A percentile compares a stretch with the other conserved stretches of the same genome.
Conservation (phyloP, 1,284 basidiomycete species). For the Austroboletus niveus region DNA sequence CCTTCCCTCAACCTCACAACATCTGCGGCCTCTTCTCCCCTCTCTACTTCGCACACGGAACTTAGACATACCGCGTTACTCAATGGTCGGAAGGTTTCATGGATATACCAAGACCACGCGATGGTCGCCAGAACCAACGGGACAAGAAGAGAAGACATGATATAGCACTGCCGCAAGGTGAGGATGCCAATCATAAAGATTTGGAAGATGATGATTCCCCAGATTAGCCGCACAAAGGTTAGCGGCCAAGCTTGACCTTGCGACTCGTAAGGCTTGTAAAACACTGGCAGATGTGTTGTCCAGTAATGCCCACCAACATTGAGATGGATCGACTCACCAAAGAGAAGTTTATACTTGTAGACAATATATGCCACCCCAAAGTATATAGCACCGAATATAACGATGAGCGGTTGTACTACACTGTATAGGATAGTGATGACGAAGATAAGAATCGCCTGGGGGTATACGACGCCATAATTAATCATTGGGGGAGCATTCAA, state of each 20-base stretch:
- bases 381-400: constrained; percentile 93
- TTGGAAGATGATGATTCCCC: constrained; percentile 85
- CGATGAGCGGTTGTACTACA: constrained; percentile 91
- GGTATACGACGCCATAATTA: constrained; percentile 91
- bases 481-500: constrained; percentile 97
- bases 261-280: constrained; percentile 92
- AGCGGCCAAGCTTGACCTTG: constrained; percentile 95
- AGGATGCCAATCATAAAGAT: constrained; percentile 95
- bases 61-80: constrained; percentile 82
- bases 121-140: constrained; percentile 79
- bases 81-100: constrained; percentile 71
- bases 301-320: not conserved
- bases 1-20: constrained; percentile 70
- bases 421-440: constrained; percentile 94
- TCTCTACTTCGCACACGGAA: constrained; percentile 84
- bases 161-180: constrained; percentile 75
- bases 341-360: constrained; percentile 96
- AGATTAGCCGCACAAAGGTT: constrained; percentile 83
- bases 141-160: constrained; percentile 74
- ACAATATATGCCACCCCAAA: constrained; percentile 93
- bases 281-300: constrained; percentile 49
- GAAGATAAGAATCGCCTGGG: constrained; percentile 94
- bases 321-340: constrained; percentile 56
- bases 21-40: constrained; percentile 79
- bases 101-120: constrained; percentile 78